A percentile compares a stretch with the other conserved stretches of the same genome.
Conservation (phyloP, 129 eudicot species). For the Kitagawia praeruptora region DNA sequence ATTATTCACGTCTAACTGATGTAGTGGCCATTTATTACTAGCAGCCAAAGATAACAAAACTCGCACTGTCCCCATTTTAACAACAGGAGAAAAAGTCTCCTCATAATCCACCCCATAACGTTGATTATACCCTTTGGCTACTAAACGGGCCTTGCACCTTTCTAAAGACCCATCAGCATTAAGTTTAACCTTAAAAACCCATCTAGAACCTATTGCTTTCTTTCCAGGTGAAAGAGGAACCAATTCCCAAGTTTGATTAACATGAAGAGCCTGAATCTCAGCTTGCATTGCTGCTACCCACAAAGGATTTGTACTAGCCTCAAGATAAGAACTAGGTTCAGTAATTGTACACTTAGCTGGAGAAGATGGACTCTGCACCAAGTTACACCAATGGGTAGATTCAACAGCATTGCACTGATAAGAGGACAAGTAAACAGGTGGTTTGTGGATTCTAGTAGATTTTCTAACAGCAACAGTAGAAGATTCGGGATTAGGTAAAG, state of each 20-base stretch:
- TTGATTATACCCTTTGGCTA: background rate
- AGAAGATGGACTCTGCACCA: too few relatives aligned
- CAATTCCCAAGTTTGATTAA: background rate
- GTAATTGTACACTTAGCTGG: background rate
- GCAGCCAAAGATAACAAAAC: background rate
- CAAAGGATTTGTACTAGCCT: rapidly evolving
- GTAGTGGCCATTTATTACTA: rapidly evolving
- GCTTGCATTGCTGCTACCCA: background rate
- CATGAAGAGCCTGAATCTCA: background rate
- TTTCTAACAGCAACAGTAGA: too few relatives aligned
- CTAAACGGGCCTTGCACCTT: background rate
- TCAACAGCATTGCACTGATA: too few relatives aligned
- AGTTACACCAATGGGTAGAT: too few relatives aligned
- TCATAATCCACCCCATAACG: background rate
- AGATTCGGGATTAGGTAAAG: too few relatives aligned
- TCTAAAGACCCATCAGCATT: background rate
- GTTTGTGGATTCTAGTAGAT: too few relatives aligned
- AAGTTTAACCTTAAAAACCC: background rate
- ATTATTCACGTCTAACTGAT: background rate
- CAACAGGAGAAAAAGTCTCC: background rate
- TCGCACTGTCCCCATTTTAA: background rate
- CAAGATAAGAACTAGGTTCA: background rate
- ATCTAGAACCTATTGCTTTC: background rate
- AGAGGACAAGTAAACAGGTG: too few relatives aligned
- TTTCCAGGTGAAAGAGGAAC: background rate